Conservation (phyloP, 495 filamentous ascomycete species). For the Bacidia gigantensis region DNA sequence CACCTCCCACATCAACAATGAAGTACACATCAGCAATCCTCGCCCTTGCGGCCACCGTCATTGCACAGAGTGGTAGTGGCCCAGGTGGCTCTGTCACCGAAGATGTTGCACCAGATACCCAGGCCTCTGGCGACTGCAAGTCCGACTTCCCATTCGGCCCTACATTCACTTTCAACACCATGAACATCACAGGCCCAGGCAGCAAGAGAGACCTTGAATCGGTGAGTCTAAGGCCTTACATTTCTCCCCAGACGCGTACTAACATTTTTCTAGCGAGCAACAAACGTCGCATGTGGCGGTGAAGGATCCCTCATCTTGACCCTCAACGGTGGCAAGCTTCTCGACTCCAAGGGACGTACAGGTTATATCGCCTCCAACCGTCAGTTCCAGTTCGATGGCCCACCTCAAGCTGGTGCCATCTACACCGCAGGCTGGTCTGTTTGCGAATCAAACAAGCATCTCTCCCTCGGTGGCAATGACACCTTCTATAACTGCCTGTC, state of each 20-base stretch:
- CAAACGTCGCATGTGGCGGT: slow-evolving; percentile 23
- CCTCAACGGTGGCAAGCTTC: slow-evolving; percentile 42
- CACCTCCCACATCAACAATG: slow-evolving; percentile 5
- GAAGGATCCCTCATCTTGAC: slow-evolving; percentile 19
- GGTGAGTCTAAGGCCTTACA: background rate
- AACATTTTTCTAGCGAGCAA: slow-evolving; percentile 8
- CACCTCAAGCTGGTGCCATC: slow-evolving; percentile 53
- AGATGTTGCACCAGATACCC: slow-evolving; percentile 20
- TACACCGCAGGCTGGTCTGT: slow-evolving; percentile 54
- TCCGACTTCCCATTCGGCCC: slow-evolving; percentile 8
- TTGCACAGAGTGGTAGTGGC: slow-evolving; percentile 8
- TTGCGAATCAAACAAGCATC: slow-evolving; percentile 38
- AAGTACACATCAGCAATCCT: slow-evolving; percentile 9
- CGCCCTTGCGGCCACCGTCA: slow-evolving; percentile 12
- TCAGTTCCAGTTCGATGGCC: slow-evolving; percentile 64
- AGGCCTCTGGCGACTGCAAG: slow-evolving; percentile 17
- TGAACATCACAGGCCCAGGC: background rate
- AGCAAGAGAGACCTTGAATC: background rate
- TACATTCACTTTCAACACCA: background rate
- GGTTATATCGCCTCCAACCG: slow-evolving; percentile 64
- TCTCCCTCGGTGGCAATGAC: slow-evolving; percentile 44
- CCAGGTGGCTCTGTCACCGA: slow-evolving; percentile 27
- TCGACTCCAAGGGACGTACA: slow-evolving; percentile 42
- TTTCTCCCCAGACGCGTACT: background rate
- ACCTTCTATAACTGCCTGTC: slow-evolving; percentile 52